Percentiles rank a stretch among this genome's conserved stretches.
phyloP scores from a whole-genome alignment of 148 eudicot species.

The Rhododendron ovatum region DNA sequence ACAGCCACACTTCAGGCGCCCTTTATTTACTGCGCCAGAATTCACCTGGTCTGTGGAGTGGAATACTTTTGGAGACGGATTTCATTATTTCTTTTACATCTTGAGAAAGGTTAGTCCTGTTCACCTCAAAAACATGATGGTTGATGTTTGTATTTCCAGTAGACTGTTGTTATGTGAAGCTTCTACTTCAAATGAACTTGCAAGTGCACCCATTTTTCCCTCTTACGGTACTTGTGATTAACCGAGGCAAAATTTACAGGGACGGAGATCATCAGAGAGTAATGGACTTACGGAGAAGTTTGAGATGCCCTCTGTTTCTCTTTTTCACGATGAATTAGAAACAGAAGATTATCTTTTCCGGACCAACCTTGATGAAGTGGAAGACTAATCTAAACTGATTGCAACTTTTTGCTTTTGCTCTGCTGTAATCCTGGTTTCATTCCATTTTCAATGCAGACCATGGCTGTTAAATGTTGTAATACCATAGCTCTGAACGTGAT shows the following conservation, averaged over 20 bases:
- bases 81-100: conserved; percentile 90
- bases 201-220: not conserved
- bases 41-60: conserved; percentile 91
- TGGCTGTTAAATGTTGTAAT: not conserved
- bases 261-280: conserved; percentile 38
- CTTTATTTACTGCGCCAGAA: conserved; percentile 55
- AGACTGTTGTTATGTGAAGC: not conserved
- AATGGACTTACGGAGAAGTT: conserved; percentile 20
- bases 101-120: conserved; percentile 64
- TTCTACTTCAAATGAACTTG: not conserved
- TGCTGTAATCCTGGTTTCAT: not conserved
- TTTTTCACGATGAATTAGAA: conserved; percentile 78
- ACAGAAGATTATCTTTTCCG: conserved; percentile 75
- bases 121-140: not conserved
- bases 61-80: conserved; percentile 89
- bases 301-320: conserved; percentile 35
- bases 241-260: conserved; percentile 38
- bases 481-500: not conserved
- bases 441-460: not conserved
- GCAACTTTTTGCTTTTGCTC: not conserved
- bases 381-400: conserved; percentile 13
- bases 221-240: not conserved
- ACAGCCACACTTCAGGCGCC: conserved; percentile 97
- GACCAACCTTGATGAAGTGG: conserved; percentile 52
- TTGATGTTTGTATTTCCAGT: not conserved